Evolutionary conservation across 2,329 filamentous ascomycete genomes (phyloP).

Genomic region (Albifimbria verrucaria): DNA sequence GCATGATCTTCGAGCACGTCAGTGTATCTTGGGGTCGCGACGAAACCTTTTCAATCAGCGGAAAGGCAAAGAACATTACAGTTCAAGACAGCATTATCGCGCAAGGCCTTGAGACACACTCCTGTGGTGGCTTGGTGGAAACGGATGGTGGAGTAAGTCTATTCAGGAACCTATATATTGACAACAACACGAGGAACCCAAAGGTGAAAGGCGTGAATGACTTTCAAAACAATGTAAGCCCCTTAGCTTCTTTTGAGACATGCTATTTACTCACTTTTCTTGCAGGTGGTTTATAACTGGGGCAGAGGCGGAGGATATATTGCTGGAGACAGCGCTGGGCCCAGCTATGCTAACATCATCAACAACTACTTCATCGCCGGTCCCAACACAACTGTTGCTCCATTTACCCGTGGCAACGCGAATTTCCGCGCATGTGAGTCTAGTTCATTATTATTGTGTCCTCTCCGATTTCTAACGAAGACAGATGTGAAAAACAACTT

Average conservation of each 20-base stretch:
- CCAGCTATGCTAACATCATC: conserved; percentile 48
- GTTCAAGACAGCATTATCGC: conserved; percentile 52
- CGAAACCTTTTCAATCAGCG: conserved; percentile 51
- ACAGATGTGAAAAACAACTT: conserved; percentile 48
- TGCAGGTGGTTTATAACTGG: conserved; percentile 52
- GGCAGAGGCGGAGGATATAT: conserved; percentile 53
- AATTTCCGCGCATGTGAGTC: conserved; percentile 47
- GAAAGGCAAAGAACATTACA: conserved; percentile 44
- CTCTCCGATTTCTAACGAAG: too few species aligned
- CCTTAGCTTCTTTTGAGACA: too few species aligned
- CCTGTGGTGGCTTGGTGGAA: conserved; percentile 49
- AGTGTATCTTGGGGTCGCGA: conserved; percentile 53
- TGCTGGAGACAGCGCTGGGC: conserved; percentile 44
- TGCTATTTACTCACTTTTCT: too few species aligned
- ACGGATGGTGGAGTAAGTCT: conserved; percentile 46
- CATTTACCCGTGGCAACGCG: conserved; percentile 52
- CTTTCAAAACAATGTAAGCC: conserved; percentile 40
- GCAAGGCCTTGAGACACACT: conserved; percentile 51
- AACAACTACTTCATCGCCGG: conserved; percentile 57
- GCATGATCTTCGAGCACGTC: conserved; percentile 56
- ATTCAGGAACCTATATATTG: conserved; percentile 54
- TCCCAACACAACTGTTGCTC: conserved; percentile 43
- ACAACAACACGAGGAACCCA: conserved; percentile 55
- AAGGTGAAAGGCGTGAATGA: conserved; percentile 56
- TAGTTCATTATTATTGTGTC: accelerated